phyloP scores from a whole-genome alignment of 1,284 basidiomycete genomes.

The Anthracocystis setariae region DNA sequence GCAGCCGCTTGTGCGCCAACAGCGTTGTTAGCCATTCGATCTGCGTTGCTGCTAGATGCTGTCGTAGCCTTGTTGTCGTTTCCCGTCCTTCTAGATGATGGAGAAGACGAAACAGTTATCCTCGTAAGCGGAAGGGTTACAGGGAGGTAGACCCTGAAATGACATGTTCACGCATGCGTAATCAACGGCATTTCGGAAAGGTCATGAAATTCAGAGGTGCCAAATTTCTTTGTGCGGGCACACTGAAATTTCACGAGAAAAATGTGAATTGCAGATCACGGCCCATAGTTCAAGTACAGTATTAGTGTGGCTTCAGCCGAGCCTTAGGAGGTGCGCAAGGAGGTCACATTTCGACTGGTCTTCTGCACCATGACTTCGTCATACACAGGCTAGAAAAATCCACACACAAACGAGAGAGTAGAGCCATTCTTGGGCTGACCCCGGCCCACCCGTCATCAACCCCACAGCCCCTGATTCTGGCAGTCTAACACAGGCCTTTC shows the following conservation, averaged over 20 bases:
- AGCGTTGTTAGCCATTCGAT: background rate
- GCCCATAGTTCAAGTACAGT: no score
- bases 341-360: background rate
- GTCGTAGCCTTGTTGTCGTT: background rate
- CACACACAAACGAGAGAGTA: no score
- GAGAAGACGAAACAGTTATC: background rate
- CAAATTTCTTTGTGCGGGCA: background rate
- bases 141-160: slow-evolving; percentile 1
- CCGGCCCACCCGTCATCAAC: no score
- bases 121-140: background rate
- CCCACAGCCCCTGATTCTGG: no score
- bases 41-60: background rate
- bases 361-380: background rate
- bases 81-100: background rate
- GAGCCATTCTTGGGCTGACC: no score
- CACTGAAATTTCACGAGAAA: background rate
- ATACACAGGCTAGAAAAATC: background rate
- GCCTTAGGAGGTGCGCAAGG: no score
- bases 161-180: background rate
- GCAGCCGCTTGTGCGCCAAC: background rate
- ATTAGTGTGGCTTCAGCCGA: no score
- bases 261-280: slow-evolving; percentile 9
- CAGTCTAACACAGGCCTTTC: no score
- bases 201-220: background rate
- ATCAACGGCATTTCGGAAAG: background rate